Percentiles rank a stretch among this genome's conserved stretches.
Evolutionary conservation across 805 yeast genomes (phyloP).

Genomic region (Henningerozyma blattae): DNA sequence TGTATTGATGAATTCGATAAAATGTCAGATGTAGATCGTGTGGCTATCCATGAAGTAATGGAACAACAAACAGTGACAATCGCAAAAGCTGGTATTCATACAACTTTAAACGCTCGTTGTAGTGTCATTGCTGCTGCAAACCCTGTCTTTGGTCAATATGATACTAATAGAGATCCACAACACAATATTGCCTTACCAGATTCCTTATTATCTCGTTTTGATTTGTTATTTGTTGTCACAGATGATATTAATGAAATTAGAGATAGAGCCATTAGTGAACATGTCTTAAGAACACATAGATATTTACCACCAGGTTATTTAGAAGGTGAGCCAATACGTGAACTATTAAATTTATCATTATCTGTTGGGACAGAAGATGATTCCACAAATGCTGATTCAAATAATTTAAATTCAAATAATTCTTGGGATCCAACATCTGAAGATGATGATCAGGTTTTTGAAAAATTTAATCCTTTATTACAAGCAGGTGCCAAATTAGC

Average conservation of each 20-base stretch:
- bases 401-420: conserved; percentile 22
- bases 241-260: conserved; percentile 81
- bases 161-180: conserved; percentile 90
- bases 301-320: conserved; percentile 75
- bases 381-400: conserved; percentile 32
- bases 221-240: conserved; percentile 86
- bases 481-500: conserved; percentile 65
- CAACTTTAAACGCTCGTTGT: conserved; percentile 92
- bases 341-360: conserved; percentile 52
- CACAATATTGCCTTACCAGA: conserved; percentile 95
- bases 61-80: conserved; percentile 98
- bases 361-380: conserved; percentile 66
- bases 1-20: conserved; percentile 99
- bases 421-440: conserved; percentile 22
- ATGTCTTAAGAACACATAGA: conserved; percentile 88
- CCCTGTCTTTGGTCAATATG: conserved; percentile 95
- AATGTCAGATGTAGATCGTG: conserved; percentile 94
- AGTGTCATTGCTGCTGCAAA: conserved; percentile 97
- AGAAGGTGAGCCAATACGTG: conserved; percentile 91
- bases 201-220: conserved; percentile 92
- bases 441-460: conserved; percentile 55
- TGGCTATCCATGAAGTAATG: conserved; percentile 98
- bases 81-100: conserved; percentile 96
- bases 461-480: conserved; percentile 67
- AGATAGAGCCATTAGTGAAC: conserved; percentile 85